phyloP scores from a whole-genome alignment of 164 flowering plant genomes.

The Berberis thunbergii region DNA sequence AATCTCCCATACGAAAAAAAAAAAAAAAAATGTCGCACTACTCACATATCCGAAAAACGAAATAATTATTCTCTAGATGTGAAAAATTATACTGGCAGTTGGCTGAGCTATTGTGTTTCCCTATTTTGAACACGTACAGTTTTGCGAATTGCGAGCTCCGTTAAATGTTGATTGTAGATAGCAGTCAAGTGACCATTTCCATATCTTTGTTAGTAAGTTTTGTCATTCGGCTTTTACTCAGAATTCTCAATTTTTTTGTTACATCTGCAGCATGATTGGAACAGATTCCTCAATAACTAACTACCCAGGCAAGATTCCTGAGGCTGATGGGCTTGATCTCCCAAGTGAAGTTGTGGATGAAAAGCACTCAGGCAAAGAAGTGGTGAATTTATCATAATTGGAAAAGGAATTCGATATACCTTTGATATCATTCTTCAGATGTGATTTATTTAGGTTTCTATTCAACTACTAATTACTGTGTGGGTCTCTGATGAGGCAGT shows the following conservation, averaged over 20 bases:
- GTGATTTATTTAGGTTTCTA: too few relatives aligned
- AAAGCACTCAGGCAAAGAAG: slow-evolving; percentile 16
- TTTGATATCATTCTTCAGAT: neutral
- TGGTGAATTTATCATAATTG: slow-evolving; percentile 7
- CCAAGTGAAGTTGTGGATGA: slow-evolving; percentile 47
- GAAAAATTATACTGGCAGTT: neutral
- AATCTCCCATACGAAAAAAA: too few relatives aligned
- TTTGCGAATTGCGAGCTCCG: slow-evolving; percentile 90
- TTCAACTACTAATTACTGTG: too few relatives aligned
- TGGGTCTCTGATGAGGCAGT: too few relatives aligned
- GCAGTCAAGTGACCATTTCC: slow-evolving; percentile 30
- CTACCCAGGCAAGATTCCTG: slow-evolving; percentile 72
- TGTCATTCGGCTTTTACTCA: neutral
- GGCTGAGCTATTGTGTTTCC: neutral
- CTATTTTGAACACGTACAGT: slow-evolving; percentile 29
- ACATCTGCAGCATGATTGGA: slow-evolving; percentile 45
- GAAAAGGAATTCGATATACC: neutral
- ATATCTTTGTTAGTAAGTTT: neutral
- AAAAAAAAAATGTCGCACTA: too few relatives aligned
- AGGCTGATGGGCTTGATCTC: slow-evolving; percentile 33
- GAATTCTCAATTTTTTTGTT: neutral
- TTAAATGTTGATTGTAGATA: slow-evolving; percentile 62
- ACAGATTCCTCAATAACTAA: slow-evolving; percentile 51
- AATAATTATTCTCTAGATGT: too few relatives aligned
- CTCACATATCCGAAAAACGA: too few relatives aligned